Evolutionary conservation across 495 filamentous ascomycete genomes (phyloP).

Genomic region (Bacidia gigantensis): DNA sequence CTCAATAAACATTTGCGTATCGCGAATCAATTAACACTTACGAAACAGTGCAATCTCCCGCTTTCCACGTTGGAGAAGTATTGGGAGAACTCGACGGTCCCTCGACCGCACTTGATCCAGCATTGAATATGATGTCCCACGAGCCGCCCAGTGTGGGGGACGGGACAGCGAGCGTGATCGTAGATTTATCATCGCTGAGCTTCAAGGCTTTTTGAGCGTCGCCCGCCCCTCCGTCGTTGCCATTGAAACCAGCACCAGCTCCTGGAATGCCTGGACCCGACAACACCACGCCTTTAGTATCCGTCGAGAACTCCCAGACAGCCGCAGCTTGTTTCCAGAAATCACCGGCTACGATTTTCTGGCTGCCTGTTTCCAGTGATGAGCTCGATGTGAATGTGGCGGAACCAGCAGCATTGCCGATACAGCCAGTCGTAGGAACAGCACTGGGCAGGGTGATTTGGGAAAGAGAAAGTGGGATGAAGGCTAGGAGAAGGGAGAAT

Average conservation of each 20-base stretch:
- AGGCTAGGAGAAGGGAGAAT: background rate
- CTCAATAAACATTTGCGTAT: background rate
- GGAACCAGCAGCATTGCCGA: background rate
- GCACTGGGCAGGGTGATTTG: background rate
- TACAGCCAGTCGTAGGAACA: slow-evolving; percentile 1
- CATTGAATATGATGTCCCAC: slow-evolving; percentile 6
- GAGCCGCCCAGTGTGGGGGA: slow-evolving; percentile 1
- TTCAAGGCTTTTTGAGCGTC: slow-evolving; percentile 3
- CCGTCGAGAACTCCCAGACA: slow-evolving; percentile 7
- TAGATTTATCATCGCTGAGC: slow-evolving; percentile 4
- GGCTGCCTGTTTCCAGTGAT: background rate
- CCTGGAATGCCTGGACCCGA: background rate
- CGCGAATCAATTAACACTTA: background rate
- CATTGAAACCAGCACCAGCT: background rate
- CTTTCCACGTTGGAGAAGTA: background rate
- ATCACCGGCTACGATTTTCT: slow-evolving; percentile 8
- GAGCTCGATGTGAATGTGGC: background rate
- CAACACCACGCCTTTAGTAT: slow-evolving; percentile 11
- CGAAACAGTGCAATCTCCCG: slow-evolving; percentile 1
- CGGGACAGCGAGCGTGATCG: slow-evolving; percentile 3
- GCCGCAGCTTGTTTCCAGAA: slow-evolving; percentile 10
- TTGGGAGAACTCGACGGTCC: background rate
- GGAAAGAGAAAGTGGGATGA: background rate
- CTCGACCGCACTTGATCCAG: background rate
- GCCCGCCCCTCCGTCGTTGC: background rate